Percentiles rank a stretch among this genome's conserved stretches.
phyloP scores from a whole-genome alignment of 164 flowering plant genomes.

The Stephania japonica region DNA sequence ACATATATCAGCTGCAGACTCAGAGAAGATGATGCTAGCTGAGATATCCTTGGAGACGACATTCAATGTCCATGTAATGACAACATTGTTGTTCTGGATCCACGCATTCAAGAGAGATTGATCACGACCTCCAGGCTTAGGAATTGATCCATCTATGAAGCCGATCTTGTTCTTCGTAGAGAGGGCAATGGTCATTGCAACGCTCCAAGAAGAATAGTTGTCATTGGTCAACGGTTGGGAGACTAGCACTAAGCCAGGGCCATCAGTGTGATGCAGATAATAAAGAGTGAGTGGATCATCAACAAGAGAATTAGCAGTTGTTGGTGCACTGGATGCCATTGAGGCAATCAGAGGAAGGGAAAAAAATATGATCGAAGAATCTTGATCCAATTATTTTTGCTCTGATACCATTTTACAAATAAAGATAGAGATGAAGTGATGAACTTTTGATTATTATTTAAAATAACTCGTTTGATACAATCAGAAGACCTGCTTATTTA shows the following conservation, averaged over 20 bases:
- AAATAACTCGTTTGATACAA: too few species aligned
- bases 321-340: too few species aligned
- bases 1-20: neutral
- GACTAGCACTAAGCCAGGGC: neutral
- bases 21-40: neutral
- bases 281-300: neutral
- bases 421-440: too few species aligned
- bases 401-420: too few species aligned
- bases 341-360: too few species aligned
- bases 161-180: neutral
- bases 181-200: neutral
- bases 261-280: constrained; percentile 3
- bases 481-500: too few species aligned
- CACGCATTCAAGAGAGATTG: neutral
- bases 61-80: neutral
- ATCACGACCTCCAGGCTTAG: neutral
- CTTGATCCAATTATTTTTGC: too few species aligned
- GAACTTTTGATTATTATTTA: too few species aligned
- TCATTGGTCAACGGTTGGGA: neutral
- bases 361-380: too few species aligned
- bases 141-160: neutral
- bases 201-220: constrained; percentile 1
- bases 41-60: neutral
- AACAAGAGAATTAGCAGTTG: neutral
- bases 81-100: neutral